Percentiles rank a stretch among this genome's conserved stretches.
Evolutionary conservation across 129 eudicot species (phyloP).

Genomic region (Kitagawia praeruptora): DNA sequence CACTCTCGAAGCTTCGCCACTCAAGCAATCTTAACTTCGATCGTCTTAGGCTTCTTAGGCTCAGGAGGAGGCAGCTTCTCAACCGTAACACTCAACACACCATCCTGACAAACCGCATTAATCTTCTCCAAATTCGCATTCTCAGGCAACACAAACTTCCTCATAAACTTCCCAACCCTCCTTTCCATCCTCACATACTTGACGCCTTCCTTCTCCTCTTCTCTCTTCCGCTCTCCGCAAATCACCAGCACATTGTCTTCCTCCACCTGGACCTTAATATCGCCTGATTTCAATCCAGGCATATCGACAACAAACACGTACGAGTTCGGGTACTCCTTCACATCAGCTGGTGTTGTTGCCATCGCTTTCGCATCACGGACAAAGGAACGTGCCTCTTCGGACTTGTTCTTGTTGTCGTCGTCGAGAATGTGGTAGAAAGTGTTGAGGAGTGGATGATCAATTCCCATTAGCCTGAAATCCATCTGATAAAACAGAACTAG

Average conservation of each 20-base stretch:
- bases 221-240: too few species aligned
- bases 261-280: too few species aligned
- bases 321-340: background rate
- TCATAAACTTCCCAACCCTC: too few species aligned
- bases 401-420: background rate
- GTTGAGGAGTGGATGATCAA: background rate
- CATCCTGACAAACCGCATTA: slow-evolving; percentile 2
- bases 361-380: background rate
- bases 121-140: background rate
- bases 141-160: too few species aligned
- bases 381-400: background rate
- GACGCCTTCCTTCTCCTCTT: too few species aligned
- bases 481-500: too few species aligned
- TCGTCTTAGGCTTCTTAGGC: background rate
- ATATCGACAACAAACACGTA: background rate
- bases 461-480: background rate
- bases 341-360: background rate
- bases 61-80: background rate
- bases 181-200: too few species aligned
- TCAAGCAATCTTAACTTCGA: background rate
- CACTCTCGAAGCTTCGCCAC: background rate
- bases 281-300: slow-evolving; percentile 3
- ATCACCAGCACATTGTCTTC: too few species aligned
- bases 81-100: background rate
- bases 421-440: background rate